These are phyloP conservation scores for Lachnellula arida DNA, from an alignment of 2,329 filamentous ascomycete species.

Conservation along the genomic window DNA sequence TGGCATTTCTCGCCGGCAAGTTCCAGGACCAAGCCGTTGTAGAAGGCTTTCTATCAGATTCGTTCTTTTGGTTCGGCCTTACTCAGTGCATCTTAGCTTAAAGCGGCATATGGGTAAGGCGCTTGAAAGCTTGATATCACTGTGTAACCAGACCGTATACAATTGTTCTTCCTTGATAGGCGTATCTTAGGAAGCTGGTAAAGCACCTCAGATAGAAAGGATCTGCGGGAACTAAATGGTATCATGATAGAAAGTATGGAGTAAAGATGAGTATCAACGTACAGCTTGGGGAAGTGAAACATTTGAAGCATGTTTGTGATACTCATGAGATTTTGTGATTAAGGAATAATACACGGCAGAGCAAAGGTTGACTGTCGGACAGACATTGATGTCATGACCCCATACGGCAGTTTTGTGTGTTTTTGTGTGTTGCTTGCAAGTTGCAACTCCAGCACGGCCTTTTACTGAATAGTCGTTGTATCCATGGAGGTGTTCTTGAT, in stretches of 20 bases:
- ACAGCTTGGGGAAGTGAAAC: not conserved
- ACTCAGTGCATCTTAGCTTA: too few species aligned
- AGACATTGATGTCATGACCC: not conserved
- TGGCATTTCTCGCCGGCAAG: not conserved
- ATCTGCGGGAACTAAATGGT: not conserved
- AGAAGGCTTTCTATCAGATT: not conserved
- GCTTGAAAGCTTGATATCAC: not conserved
- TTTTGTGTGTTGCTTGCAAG: not conserved
- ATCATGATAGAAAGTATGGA: not conserved
- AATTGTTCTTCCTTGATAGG: not conserved
- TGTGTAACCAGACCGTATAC: not conserved
- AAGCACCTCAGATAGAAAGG: not conserved
- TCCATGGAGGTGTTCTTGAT: too few species aligned
- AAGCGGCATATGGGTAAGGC: not conserved
- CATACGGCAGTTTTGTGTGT: not conserved
- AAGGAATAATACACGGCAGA: not conserved
- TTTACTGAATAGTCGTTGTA: not conserved
- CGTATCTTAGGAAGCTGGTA: not conserved
- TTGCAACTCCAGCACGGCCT: not conserved
- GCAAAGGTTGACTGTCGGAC: not conserved
- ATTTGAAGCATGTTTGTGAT: not conserved
- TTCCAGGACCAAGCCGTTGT: not conserved
- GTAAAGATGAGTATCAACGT: not conserved
- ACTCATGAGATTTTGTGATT: not conserved
- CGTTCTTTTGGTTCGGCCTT: not conserved